Base-by-base conservation (phyloP, 352 stramenopile genomes). In the Pythium folliculosum region DNA sequence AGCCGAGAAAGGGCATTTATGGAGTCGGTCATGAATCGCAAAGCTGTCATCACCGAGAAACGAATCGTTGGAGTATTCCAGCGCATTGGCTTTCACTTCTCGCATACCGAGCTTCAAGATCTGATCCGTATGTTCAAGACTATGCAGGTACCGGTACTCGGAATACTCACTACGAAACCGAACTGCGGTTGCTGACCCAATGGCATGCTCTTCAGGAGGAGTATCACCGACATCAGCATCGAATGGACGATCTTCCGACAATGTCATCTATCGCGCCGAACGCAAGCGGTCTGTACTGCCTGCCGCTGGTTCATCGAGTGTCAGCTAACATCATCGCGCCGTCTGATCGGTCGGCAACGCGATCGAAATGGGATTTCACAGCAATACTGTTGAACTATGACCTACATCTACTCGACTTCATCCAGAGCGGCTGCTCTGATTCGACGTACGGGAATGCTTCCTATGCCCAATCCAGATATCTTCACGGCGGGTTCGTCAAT, bases 21-120 rank as follows among this genome's bases (percentile, higher is more conserved):
- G 38, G 83, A 89, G 40, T 77, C 81, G 6, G 77, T 90, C 35
- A 85, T 89, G 25, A 90, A 86, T 37, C 72, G 83, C 9, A 84
- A 84, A 45, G 40, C 80, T 21, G 77, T 91, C 7, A 72, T 91
- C 32, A 91, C 83, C 0, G 83, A 91, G 30, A 74, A 78, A 19
- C 86, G 88, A 53, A 71, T 90, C 7, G 45, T 64, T 16, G 65
- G 67, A 1, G 69, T 78, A 4, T 90, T 91, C 19, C 63, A 81
- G 43, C 75, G 77, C 14, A 78, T 91, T 32, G 83, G 81, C 0
- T 90, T 90, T 30, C 81, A 80, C 43, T 86, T 91, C 19, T 62
- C 79, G 5, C 27, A 63, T 1, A 61, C 54, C n/a, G 83, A 91
- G 63, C 63, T 87, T 9, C 75, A 77, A 4, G 74, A 78, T 5